Conservation (phyloP, 192 early-diverging fungal species). For the Geosiphon pyriformis region DNA sequence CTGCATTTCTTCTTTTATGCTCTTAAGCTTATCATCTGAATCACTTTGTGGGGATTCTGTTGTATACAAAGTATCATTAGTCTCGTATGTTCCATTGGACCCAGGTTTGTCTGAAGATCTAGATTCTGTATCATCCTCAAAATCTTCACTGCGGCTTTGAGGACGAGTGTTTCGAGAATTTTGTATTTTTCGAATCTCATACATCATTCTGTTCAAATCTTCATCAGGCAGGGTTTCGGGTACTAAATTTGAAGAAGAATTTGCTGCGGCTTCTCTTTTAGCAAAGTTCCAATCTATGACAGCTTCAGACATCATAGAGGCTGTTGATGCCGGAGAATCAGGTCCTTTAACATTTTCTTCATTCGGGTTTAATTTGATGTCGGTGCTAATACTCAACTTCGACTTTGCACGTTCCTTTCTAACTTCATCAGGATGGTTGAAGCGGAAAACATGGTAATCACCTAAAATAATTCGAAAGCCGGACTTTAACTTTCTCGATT, state of each 20-base stretch:
- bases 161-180: conserved; percentile 44
- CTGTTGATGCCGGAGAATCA: conserved; percentile 35
- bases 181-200: conserved; percentile 52
- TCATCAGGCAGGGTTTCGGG: conserved; percentile 50
- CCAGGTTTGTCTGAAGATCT: conserved; percentile 29
- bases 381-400: conserved; percentile 21
- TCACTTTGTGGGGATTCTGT: conserved; percentile 23
- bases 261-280: conserved; percentile 59
- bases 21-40: conserved; percentile 40
- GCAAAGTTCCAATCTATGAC: conserved; percentile 74
- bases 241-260: conserved; percentile 30
- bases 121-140: conserved; percentile 38
- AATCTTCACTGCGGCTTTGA: conserved; percentile 41
- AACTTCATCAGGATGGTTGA: conserved; percentile 79
- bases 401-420: conserved; percentile 53
- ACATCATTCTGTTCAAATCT: conserved; percentile 49
- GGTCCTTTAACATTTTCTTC: conserved; percentile 35
- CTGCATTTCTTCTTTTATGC: conserved; percentile 50
- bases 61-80: conserved; percentile 23
- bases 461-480: conserved; percentile 80
- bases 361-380: conserved; percentile 26
- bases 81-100: conserved; percentile 28
- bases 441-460: conserved; percentile 75
- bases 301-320: conserved; percentile 42
- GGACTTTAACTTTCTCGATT: conserved; percentile 52